Conservation (phyloP, 139 green algal genomes). For the Chlorella sorokiniana region DNA sequence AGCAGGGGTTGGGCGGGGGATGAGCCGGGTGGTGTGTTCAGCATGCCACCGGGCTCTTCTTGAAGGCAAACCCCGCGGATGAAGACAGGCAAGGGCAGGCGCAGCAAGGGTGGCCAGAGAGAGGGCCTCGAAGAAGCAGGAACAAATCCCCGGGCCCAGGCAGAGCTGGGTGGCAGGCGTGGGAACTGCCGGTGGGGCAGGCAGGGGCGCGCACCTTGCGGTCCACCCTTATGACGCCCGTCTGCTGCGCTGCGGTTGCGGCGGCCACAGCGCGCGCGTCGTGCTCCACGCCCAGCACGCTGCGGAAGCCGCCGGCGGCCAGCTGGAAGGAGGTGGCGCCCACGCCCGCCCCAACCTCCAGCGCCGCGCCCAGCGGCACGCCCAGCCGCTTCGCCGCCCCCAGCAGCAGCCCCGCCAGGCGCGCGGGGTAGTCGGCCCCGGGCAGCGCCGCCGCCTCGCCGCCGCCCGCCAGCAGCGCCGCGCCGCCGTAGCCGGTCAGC, state of each 20-base stretch:
- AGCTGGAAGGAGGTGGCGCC: constrained; percentile 68
- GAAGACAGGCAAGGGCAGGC: too few species aligned
- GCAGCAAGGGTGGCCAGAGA: too few species aligned
- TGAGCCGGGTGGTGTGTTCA: too few species aligned
- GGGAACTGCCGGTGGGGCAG: too few species aligned
- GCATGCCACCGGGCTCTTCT: too few species aligned
- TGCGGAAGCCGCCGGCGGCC: constrained; percentile 39
- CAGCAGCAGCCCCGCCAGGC: neutral
- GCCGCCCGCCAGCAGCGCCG: constrained; percentile 18
- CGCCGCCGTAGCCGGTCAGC: constrained; percentile 43
- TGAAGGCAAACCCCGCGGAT: too few species aligned
- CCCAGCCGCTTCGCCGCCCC: neutral
- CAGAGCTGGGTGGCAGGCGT: neutral
- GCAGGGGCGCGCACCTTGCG: constrained; percentile 33
- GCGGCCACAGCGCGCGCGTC: constrained; percentile 26
- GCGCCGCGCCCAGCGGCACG: constrained; percentile 29
- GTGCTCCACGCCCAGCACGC: constrained; percentile 69
- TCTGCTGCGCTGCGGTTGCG: constrained; percentile 9
- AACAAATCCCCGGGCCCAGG: too few species aligned
- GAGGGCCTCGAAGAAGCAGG: too few species aligned
- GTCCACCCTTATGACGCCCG: neutral
- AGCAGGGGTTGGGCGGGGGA: neutral
- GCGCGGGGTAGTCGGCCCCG: neutral
- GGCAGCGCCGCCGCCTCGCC: constrained; percentile 6
- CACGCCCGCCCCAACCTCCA: constrained; percentile 77